Evolutionary conservation across 2,329 filamentous ascomycete genomes (phyloP).

Genomic region (Alternaria atra): DNA sequence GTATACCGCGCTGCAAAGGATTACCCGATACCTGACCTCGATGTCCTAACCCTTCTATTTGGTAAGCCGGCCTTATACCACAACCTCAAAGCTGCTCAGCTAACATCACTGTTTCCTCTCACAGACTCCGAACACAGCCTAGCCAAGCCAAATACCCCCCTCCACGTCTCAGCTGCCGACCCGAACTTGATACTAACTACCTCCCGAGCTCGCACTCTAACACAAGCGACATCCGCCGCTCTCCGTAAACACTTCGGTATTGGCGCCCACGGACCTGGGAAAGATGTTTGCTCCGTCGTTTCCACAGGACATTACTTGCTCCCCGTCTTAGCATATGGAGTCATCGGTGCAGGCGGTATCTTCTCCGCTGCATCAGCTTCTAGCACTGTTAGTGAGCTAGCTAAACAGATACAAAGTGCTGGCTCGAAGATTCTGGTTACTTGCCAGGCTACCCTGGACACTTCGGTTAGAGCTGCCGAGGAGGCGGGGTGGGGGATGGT

Average conservation of each 20-base stretch:
- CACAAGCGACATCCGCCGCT: constrained; percentile 64
- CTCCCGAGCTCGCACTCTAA: constrained; percentile 58
- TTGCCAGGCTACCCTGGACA: constrained; percentile 60
- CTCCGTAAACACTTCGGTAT: constrained; percentile 65
- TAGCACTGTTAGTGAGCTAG: constrained; percentile 62
- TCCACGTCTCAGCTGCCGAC: constrained; percentile 67
- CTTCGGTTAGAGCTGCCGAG: constrained; percentile 61
- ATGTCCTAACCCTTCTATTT: constrained; percentile 55
- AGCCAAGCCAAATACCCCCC: constrained; percentile 59
- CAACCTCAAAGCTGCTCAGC: background rate
- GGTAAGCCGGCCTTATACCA: constrained; percentile 36
- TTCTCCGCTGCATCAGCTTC: constrained; percentile 65
- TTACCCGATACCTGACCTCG: constrained; percentile 50
- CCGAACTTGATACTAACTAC: constrained; percentile 65
- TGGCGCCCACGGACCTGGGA: constrained; percentile 58
- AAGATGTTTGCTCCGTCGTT: constrained; percentile 63
- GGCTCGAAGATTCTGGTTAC: constrained; percentile 56
- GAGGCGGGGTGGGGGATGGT: constrained; percentile 51
- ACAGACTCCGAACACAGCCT: constrained; percentile 41
- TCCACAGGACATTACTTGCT: constrained; percentile 66
- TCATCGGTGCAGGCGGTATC: constrained; percentile 67
- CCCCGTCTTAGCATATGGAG: constrained; percentile 63
- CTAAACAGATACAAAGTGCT: constrained; percentile 57
- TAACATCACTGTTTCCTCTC: background rate
- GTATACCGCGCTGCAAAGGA: constrained; percentile 45